These are phyloP conservation scores for Annulohypoxylon nitens DNA, from an alignment of 495 filamentous ascomycete genomes.

Conservation along the genomic window DNA sequence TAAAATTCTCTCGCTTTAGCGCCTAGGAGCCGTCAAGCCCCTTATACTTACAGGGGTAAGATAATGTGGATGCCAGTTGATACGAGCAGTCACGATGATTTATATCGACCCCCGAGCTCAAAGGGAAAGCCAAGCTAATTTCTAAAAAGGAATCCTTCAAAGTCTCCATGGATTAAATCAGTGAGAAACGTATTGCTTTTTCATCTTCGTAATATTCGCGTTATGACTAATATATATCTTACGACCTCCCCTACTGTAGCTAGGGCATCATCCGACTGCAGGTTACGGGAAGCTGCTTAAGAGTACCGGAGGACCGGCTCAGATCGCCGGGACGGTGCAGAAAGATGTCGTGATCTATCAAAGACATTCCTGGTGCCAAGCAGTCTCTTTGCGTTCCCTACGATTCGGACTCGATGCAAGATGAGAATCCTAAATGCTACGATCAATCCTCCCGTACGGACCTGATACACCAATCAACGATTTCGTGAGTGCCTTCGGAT, in stretches of 20 bases:
- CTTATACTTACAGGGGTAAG: too few relatives aligned
- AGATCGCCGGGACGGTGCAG: conserved; percentile 6
- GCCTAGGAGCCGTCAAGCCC: too few relatives aligned
- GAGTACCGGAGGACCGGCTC: conserved; percentile 18
- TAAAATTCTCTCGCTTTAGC: too few relatives aligned
- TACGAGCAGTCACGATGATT: too few relatives aligned
- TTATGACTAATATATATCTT: not conserved
- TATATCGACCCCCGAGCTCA: too few relatives aligned
- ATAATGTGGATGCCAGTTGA: too few relatives aligned
- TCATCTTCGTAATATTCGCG: too few relatives aligned
- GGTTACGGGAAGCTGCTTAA: conserved; percentile 26
- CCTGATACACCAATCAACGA: conserved; percentile 1
- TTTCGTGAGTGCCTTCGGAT: not conserved
- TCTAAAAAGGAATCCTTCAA: too few relatives aligned
- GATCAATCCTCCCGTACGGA: conserved; percentile 14
- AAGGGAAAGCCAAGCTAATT: too few relatives aligned
- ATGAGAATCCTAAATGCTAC: conserved; percentile 32
- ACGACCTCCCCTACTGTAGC: not conserved
- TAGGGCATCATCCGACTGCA: conserved; percentile 23
- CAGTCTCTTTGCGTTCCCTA: not conserved
- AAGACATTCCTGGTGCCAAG: conserved; percentile 26
- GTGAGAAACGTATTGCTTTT: too few relatives aligned
- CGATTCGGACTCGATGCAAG: conserved; percentile 34
- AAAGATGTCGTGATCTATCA: conserved; percentile 10
- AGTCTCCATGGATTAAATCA: too few relatives aligned